These are phyloP conservation scores for Neopestalotiopsis sp. DNA, from an alignment of 2,329 filamentous ascomycete genomes.

Conservation along the genomic window DNA sequence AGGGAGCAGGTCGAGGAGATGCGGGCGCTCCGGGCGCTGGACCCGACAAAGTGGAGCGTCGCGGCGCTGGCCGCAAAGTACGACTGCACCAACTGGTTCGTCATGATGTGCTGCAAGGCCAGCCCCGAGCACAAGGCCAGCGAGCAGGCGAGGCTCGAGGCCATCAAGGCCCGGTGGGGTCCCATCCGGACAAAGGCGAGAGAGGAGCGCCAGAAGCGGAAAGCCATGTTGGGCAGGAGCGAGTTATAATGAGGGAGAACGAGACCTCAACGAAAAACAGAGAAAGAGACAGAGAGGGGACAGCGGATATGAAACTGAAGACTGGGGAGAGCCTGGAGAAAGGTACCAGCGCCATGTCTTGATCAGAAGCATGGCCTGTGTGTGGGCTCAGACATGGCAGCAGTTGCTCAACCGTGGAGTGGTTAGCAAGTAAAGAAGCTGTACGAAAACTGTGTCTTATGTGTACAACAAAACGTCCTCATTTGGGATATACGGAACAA, in stretches of 20 bases:
- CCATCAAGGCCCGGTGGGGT: constrained; percentile 62
- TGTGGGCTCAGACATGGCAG: not conserved
- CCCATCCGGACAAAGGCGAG: constrained; percentile 58
- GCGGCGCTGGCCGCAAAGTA: constrained; percentile 58
- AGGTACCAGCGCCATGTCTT: not conserved
- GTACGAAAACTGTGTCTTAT: constrained; percentile 16
- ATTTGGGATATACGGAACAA: not conserved
- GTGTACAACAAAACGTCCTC: constrained; percentile 13
- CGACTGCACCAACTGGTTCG: constrained; percentile 60
- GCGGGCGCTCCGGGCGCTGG: constrained; percentile 55
- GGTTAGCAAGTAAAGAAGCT: not conserved
- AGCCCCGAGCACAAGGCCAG: constrained; percentile 52
- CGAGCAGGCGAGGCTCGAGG: constrained; percentile 51
- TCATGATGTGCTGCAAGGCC: constrained; percentile 62
- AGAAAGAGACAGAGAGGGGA: too few species aligned
- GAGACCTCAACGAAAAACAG: too few species aligned
- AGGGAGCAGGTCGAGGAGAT: constrained; percentile 65
- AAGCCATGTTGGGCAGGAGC: constrained; percentile 56
- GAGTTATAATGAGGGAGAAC: constrained; percentile 46
- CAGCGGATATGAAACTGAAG: not conserved
- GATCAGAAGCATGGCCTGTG: not conserved
- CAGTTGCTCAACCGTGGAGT: not conserved
- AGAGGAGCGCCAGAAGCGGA: constrained; percentile 60
- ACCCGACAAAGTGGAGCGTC: constrained; percentile 63
- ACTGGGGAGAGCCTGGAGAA: not conserved